A percentile compares a stretch with the other conserved stretches of the same genome.
These are phyloP conservation scores for Crithidia mellificae DNA, from an alignment of 208 protist species.

Conservation along the genomic window DNA sequence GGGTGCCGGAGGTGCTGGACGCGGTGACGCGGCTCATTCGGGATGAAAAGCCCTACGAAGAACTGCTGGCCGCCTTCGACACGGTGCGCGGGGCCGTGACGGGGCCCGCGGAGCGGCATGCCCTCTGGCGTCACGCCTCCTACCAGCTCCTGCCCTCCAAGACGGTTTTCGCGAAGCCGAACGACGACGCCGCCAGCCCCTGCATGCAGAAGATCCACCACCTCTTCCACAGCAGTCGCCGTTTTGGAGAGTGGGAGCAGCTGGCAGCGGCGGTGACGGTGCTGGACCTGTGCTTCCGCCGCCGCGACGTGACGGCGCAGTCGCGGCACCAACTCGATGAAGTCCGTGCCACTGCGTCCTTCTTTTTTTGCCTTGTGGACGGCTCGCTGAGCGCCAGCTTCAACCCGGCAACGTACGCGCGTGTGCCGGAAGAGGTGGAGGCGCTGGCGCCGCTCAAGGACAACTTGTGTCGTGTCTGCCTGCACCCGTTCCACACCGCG, in stretches of 20 bases:
- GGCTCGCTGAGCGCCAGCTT: constrained; percentile 66
- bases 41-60: constrained; percentile 67
- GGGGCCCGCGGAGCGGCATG: constrained; percentile 76
- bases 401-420: constrained; percentile 72
- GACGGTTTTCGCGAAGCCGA: constrained; percentile 83
- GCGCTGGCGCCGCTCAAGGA: constrained; percentile 66
- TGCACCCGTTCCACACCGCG: constrained; percentile 77
- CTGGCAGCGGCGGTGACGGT: constrained; percentile 67
- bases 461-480: constrained; percentile 69
- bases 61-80: constrained; percentile 82
- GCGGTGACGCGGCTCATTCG: constrained; percentile 60
- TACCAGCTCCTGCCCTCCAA: constrained; percentile 73
- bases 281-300: constrained; percentile 72
- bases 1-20: constrained; percentile 56
- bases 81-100: constrained; percentile 76
- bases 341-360: constrained; percentile 67
- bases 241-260: constrained; percentile 73
- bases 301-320: constrained; percentile 38
- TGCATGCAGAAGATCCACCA: constrained; percentile 54
- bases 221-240: constrained; percentile 48
- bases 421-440: constrained; percentile 74
- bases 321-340: constrained; percentile 49
- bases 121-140: constrained; percentile 83
- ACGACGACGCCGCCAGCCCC: constrained; percentile 67
- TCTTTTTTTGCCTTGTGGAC: constrained; percentile 87